Conservation (phyloP, 1,139 yeast genomes). For the Eremothecium coryli region DNA sequence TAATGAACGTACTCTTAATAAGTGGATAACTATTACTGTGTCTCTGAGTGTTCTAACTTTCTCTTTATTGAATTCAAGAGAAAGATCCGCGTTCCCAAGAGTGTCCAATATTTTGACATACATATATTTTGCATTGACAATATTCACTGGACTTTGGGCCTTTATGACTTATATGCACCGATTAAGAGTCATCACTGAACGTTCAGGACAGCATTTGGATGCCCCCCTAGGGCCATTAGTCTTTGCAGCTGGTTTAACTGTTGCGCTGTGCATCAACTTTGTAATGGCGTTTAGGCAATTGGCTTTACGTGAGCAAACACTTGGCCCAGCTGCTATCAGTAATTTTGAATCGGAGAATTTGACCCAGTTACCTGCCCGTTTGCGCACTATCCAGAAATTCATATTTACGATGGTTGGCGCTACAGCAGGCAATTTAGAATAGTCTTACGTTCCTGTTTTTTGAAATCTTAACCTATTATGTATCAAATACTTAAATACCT, state of each 20-base stretch:
- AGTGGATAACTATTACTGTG: slow-evolving; percentile 92
- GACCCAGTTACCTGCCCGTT: too few relatives aligned
- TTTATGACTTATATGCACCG: slow-evolving; percentile 67
- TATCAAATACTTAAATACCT: too few relatives aligned
- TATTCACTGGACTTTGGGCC: slow-evolving; percentile 86
- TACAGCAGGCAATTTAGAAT: too few relatives aligned
- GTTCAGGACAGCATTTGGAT: slow-evolving; percentile 83
- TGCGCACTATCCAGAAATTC: too few relatives aligned
- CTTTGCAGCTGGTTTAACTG: slow-evolving; percentile 58
- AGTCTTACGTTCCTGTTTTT: too few relatives aligned
- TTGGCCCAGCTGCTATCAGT: too few relatives aligned
- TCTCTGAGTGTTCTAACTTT: slow-evolving; percentile 81
- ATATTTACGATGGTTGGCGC: too few relatives aligned
- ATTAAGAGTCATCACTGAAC: slow-evolving; percentile 60
- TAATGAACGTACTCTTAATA: slow-evolving; percentile 90
- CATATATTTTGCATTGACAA: slow-evolving; percentile 66
- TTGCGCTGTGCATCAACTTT: slow-evolving; percentile 66
- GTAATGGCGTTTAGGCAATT: slow-evolving; percentile 49
- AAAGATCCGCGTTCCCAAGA: slow-evolving; percentile 46
- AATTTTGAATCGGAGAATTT: too few relatives aligned
- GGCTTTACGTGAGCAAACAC: too few relatives aligned
- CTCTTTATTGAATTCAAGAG: slow-evolving; percentile 70
- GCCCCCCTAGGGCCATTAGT: slow-evolving; percentile 82
- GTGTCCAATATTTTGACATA: slow-evolving; percentile 64
- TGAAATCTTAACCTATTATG: too few relatives aligned